Evolutionary conservation across 192 early-diverging fungal species (phyloP).

Genomic region (Podila epigama): DNA sequence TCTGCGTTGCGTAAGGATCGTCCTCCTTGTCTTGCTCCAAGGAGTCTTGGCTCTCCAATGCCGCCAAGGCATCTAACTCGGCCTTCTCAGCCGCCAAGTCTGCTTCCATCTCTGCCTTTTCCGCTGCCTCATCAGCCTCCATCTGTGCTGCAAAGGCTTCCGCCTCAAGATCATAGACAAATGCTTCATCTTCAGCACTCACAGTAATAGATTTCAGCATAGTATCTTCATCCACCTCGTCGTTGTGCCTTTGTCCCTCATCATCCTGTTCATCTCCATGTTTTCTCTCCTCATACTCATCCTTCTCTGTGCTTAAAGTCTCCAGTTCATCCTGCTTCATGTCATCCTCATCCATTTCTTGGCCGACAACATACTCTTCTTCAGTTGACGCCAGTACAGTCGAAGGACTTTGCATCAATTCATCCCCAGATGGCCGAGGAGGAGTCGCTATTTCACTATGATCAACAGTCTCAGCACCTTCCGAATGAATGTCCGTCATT

Average conservation of each 20-base stretch:
- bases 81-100: neutral
- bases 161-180: neutral
- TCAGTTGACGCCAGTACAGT: no score
- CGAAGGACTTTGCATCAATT: no score
- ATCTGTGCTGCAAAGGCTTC: neutral
- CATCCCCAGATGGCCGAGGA: no score
- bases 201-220: neutral
- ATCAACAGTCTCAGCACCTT: neutral
- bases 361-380: no score
- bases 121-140: neutral
- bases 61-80: neutral
- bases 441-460: neutral
- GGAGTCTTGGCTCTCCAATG: neutral
- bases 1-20: neutral
- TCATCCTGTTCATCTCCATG: neutral
- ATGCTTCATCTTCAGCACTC: neutral
- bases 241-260: neutral
- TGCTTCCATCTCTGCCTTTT: neutral
- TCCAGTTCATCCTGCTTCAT: no score
- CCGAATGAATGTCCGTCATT: conserved; percentile 11
- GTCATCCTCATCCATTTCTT: no score
- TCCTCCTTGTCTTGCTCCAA: neutral
- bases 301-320: no score
- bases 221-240: neutral
- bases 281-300: no score